phyloP scores from a whole-genome alignment of 2,329 filamentous ascomycete species.

The Elsinoe batatas region DNA sequence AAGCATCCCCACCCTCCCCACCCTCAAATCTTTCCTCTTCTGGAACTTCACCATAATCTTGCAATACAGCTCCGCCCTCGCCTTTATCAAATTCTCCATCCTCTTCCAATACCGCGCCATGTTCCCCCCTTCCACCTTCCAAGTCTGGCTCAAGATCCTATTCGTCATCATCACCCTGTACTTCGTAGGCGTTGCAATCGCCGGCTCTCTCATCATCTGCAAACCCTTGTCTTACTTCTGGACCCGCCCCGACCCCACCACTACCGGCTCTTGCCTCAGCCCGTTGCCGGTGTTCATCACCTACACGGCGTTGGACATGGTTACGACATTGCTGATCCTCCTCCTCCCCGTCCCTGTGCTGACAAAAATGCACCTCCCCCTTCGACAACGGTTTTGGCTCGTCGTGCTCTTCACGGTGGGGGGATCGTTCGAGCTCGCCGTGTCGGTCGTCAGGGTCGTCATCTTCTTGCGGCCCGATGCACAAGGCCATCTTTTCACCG shows the following conservation, averaged over 20 bases:
- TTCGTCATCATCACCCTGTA: conserved; percentile 26
- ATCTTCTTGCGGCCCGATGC: conserved; percentile 19
- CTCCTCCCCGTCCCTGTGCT: conserved; percentile 28
- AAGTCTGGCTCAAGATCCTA: conserved; percentile 22
- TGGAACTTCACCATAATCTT: conserved; percentile 24
- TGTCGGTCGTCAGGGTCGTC: conserved; percentile 24
- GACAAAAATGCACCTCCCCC: conserved; percentile 25
- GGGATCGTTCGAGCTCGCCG: conserved; percentile 20
- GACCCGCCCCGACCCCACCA: conserved; percentile 23
- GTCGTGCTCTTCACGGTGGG: conserved; percentile 29
- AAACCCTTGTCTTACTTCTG: conserved; percentile 34
- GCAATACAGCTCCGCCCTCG: conserved; percentile 30
- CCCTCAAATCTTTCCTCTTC: not conserved
- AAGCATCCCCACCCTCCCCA: not conserved
- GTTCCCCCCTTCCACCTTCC: conserved; percentile 30
- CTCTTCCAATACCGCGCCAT: conserved; percentile 40
- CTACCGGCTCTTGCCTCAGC: conserved; percentile 29
- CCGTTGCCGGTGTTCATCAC: conserved; percentile 31
- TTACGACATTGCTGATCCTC: conserved; percentile 28
- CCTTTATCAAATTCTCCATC: conserved; percentile 35
- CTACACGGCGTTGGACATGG: conserved; percentile 27
- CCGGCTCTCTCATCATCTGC: conserved; percentile 32
- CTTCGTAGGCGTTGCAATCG: too few species aligned
- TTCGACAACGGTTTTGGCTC: conserved; percentile 25
- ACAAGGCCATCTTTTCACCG: conserved; percentile 8